Base-by-base conservation (phyloP, 2,329 filamentous ascomycete species). In the Fusarium longipes region DNA sequence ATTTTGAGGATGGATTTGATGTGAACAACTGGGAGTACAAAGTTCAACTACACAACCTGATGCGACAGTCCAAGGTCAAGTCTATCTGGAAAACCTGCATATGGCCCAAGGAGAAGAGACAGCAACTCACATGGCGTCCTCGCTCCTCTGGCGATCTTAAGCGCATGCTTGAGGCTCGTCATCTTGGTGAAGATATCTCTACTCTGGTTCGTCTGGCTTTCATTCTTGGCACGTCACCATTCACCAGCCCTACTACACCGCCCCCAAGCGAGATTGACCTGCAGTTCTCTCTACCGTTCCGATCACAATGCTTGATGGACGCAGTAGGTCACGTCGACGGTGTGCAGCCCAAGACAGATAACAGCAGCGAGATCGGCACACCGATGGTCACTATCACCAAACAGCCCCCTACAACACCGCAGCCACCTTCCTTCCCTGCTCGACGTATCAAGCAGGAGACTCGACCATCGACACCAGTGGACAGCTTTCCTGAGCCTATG, bases 31-130 rank as follows among this genome's bases (percentile, higher is more conserved):
- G 81, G 81, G 79, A 82, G 52, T 82, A 82, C 69, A 77, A 76
- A 47, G 74, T 78, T 12, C 79, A 81, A 64, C 70, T 82, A 39
- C 81, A 82, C 61, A 82, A 82, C 63, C 73, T 82, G 20, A 77
- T 82, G 73, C 75, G 81, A 40, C 81, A 82, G 61, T 73, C 76
- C 20, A 77, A 78, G 54, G 77, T 82, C 47, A 82, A 82, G 74
- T 73, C 76, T 12, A 77, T 79, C 36, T 82, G 80, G 80, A 82
- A 82, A 74, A 80, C 78, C 15, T 79, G 79, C 55, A 80, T 81
- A 53, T 82, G 79, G 80, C 79, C 80, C 38, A 82, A 82, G 73
- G 78, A 80, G 59, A 78, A 79, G 59, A 75, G 81, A 7, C 76
- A 77, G 58, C 74, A 77, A 24, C 75, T 82, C 12, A 73, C 74